Evolutionary conservation across 371 early-diverging fungal genomes (phyloP), one percentile per base, ranked within the genome.

Genomic region (Mucor irregularis): DNA sequence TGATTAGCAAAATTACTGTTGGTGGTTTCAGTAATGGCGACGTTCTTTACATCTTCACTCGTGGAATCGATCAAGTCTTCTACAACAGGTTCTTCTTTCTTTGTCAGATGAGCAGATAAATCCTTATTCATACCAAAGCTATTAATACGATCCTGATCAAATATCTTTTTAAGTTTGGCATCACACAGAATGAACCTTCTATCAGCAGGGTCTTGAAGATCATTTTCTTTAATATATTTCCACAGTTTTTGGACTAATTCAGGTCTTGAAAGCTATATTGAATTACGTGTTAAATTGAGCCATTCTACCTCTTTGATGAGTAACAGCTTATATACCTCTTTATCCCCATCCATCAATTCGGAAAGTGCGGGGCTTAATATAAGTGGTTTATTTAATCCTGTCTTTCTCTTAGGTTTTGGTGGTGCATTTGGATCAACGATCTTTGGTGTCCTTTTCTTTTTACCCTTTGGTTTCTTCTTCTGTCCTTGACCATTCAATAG

Each of bases 121-220:
- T 76, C 66, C 40, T 80, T 78, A 39, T 81, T 76, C 85, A 85
- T 83, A 31, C 71, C 71, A 62, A 85, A 85, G 35, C 77, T 74
- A 54, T 76, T 74, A 25, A 83, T 66, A 37, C 78, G 52, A 55
- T 84, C 79, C 31, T 68, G 58, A 26, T 68, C 61, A 64, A 85
- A 81, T 42, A 85, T 69, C 13, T 68, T 56, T 49, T 75, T 80
- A 5, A 85, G 61, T 47, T 71, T 68, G 6, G 63, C 76, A 57
- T 84, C 84, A 58, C 82, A 79, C 13, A 84, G 45, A 39, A 84
- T 81, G 45, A 50, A 78, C 45, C 84, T 58, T 48, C 78, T 68
- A 53, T 84, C 82, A 4, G 64, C 61, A 26, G 86, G 84, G 65
- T 85, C 86, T 53, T 84, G 84, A 24, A 84, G 68, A 37, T 80